These are phyloP conservation scores for Candolleomyces aberdarensis DNA, from an alignment of 768 basidiomycete species.

Conservation along the genomic window DNA sequence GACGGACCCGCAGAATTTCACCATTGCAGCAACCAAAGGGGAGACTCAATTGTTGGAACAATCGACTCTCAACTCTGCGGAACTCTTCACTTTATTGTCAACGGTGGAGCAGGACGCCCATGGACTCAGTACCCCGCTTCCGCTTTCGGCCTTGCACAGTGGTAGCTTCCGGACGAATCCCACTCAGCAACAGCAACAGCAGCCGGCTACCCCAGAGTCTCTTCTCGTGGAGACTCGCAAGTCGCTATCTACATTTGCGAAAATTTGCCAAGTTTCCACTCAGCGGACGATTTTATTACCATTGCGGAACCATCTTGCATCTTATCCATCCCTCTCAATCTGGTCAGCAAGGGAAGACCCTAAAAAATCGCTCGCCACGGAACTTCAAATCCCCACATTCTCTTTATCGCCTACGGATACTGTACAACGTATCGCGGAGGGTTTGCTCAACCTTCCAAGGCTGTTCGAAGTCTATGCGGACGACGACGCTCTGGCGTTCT, in stretches of 20 bases:
- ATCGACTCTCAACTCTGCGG: constrained; percentile 79
- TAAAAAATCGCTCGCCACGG: constrained; percentile 39
- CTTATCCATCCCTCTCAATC: constrained; percentile 63
- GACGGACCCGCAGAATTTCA: constrained; percentile 50
- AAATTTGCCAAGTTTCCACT: constrained; percentile 70
- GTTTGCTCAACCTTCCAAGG: constrained; percentile 88
- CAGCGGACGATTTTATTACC: constrained; percentile 86
- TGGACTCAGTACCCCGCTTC: constrained; percentile 4
- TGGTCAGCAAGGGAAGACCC: constrained; percentile 62
- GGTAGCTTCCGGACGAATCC: constrained; percentile 28
- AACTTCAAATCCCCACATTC: constrained; percentile 82
- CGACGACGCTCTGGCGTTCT: constrained; percentile 88
- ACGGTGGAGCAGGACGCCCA: constrained; percentile 42
- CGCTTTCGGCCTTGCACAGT: constrained; percentile 26
- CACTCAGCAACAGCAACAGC: constrained; percentile 19
- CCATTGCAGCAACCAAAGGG: constrained; percentile 61
- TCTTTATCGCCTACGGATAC: constrained; percentile 88
- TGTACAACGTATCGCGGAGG: constrained; percentile 87
- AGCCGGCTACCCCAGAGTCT: constrained; percentile 23
- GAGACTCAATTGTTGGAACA: constrained; percentile 75
- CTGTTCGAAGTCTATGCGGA: constrained; percentile 93
- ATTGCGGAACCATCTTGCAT: constrained; percentile 64
- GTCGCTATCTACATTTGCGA: constrained; percentile 62
- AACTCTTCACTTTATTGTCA: constrained; percentile 63
- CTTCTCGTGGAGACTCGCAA: constrained; percentile 54